Conservation (phyloP, 345 rosid species). For the Geranium rotundifolium region DNA sequence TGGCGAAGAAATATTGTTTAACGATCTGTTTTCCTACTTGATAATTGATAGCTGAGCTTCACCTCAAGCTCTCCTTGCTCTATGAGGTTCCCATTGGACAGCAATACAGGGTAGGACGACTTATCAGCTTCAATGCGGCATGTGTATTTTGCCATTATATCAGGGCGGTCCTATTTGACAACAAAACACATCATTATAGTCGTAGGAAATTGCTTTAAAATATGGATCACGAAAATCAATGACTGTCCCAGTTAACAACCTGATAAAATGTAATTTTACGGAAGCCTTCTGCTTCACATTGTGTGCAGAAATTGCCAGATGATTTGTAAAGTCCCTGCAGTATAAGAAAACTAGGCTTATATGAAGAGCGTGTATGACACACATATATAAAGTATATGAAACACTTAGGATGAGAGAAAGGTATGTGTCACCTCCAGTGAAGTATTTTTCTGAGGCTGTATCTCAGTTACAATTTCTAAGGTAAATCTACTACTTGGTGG, state of each 20-base stretch:
- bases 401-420: background rate
- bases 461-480: constrained; percentile 74
- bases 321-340: constrained; percentile 89
- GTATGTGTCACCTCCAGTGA: constrained; percentile 57
- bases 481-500: constrained; percentile 53
- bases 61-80: constrained; percentile 83
- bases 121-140: constrained; percentile 91
- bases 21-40: background rate
- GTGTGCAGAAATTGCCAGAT: constrained; percentile 91
- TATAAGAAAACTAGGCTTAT: constrained; percentile 1
- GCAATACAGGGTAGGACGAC: constrained; percentile 68
- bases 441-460: constrained; percentile 80
- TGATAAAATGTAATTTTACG: constrained; percentile 88
- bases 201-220: constrained; percentile 8
- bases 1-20: constrained; percentile 3
- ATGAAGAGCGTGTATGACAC: background rate
- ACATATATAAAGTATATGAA: constrained; percentile 5
- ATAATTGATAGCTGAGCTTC: constrained; percentile 5
- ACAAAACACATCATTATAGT: constrained; percentile 11
- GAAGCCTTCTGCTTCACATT: constrained; percentile 98
- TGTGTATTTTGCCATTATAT: constrained; percentile 90
- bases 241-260: constrained; percentile 26
- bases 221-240: constrained; percentile 5
- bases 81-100: constrained; percentile 88
- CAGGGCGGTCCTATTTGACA: constrained; percentile 75